Evolutionary conservation across 345 rosid genomes (phyloP).

Genomic region (Citrus hindsii): DNA sequence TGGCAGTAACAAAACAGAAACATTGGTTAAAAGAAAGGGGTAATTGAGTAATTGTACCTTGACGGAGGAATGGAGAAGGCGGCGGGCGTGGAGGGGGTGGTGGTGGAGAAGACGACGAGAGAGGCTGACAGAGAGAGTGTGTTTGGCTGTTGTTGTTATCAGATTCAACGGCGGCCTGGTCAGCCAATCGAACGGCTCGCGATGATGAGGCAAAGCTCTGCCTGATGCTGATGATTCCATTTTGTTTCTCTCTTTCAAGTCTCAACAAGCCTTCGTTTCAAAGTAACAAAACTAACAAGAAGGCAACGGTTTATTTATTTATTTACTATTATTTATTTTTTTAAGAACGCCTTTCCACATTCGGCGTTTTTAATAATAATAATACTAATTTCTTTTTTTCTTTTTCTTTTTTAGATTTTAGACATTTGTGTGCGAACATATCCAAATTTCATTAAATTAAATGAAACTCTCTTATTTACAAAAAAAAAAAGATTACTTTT

Average conservation of each 20-base stretch:
- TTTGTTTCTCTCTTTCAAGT: not conserved
- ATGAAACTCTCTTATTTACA: too few relatives aligned
- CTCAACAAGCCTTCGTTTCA: not conserved
- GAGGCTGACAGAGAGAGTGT: slow-evolving; percentile 51
- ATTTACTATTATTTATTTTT: too few relatives aligned
- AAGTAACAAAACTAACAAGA: not conserved
- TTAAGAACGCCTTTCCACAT: too few relatives aligned
- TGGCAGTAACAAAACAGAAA: not conserved
- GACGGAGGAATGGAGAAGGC: slow-evolving; percentile 50
- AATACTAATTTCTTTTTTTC: too few relatives aligned
- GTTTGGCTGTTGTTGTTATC: slow-evolving; percentile 16
- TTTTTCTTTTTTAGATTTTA: too few relatives aligned
- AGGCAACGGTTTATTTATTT: not conserved
- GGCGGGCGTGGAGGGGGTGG: slow-evolving; percentile 15
- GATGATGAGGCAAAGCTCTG: slow-evolving; percentile 11
- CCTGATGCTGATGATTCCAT: slow-evolving; percentile 17
- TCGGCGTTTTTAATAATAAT: too few relatives aligned
- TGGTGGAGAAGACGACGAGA: slow-evolving; percentile 41
- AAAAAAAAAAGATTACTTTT: too few relatives aligned
- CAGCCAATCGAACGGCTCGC: slow-evolving; percentile 18
- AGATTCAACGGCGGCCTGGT: slow-evolving; percentile 2
- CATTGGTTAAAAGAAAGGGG: not conserved
- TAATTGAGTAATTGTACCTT: slow-evolving; percentile 28
- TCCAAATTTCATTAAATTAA: too few relatives aligned
- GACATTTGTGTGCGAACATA: too few relatives aligned